phyloP scores from a whole-genome alignment of 2,329 filamentous ascomycete genomes.

The Aspergillus versicolor region DNA sequence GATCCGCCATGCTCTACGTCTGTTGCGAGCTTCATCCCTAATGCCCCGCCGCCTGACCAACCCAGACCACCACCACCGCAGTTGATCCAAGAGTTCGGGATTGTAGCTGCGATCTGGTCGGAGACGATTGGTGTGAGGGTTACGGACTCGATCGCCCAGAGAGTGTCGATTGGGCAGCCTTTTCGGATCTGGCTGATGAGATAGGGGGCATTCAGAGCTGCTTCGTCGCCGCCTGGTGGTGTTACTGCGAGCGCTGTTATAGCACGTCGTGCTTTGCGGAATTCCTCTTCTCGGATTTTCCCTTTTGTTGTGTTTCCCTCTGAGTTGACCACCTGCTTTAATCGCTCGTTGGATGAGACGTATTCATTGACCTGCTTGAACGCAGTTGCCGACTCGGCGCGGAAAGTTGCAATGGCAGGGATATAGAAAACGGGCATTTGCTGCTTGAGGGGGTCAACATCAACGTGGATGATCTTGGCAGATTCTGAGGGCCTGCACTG shows the following conservation, averaged over 20 bases:
- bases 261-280: constrained; percentile 55
- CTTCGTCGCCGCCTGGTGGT: constrained; percentile 57
- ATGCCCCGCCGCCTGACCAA: constrained; percentile 73
- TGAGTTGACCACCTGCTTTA: constrained; percentile 45
- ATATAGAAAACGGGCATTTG: constrained; percentile 75
- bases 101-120: constrained; percentile 67
- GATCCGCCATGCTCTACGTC: constrained; percentile 51
- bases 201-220: constrained; percentile 61
- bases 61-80: constrained; percentile 78
- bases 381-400: constrained; percentile 63
- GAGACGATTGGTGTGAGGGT: constrained; percentile 67
- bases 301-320: constrained; percentile 49
- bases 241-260: constrained; percentile 56
- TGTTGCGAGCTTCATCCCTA: constrained; percentile 73
- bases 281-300: constrained; percentile 55
- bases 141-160: constrained; percentile 76
- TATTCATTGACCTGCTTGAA: constrained; percentile 68
- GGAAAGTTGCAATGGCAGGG: constrained; percentile 63
- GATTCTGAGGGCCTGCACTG: constrained; percentile 59
- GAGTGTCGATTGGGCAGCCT: constrained; percentile 62
- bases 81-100: constrained; percentile 75
- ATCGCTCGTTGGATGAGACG: constrained; percentile 49
- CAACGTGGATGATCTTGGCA: constrained; percentile 64
- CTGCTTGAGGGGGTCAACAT: constrained; percentile 68
- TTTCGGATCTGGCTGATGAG: constrained; percentile 59